Evolutionary conservation across 75 land plant genomes (phyloP), one percentile per base, ranked within the genome.

Genomic region (Isoetes taiwanensis): DNA sequence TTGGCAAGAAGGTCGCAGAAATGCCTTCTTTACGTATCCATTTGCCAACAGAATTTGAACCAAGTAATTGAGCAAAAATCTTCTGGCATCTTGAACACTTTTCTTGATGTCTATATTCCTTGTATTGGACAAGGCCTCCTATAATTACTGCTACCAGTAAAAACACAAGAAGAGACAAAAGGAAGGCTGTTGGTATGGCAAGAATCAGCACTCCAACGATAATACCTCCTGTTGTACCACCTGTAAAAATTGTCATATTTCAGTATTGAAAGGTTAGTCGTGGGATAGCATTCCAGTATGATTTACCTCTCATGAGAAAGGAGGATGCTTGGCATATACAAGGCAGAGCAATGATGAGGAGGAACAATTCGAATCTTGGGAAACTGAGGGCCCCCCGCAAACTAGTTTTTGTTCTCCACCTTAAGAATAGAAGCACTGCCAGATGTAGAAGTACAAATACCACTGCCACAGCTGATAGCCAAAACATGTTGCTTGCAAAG

Each of bases 101-200:
- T 28, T 27, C 39, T 2, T 27, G 28, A 32, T 5, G 39, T 3
- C 56, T 6, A 30, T 55, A 34, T 57, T 86, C 93, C 66, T 86
- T 83, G 75, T 86, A 86, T 30, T 80, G 81, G 16, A 86, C 84
- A 28, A 83, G 78, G 61, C 73, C 81, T 21, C 93, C 93, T 34
- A 66, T 17, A 21, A 80, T 74, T n/a, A 86, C 75, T n/a, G 80
- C 93, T 32, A 74, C 17, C 2, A 75, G 65, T 48, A 86, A 74
- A 64, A 86, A 83, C 6, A 76, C 2, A 0, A 77, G 30, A 28
- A 79, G 56, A 2, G 66, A 67, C 19, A 82, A 43, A 38, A 82
- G 68, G 10, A 77, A 65, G 20, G 67, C 55, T 16, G 72, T 33
- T 30, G 61, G 70, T 1, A 75, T 19, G 20, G 61, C 68, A 1